Base-by-base conservation (phyloP, 208 protist genomes). In the Leishmania braziliensis region DNA sequence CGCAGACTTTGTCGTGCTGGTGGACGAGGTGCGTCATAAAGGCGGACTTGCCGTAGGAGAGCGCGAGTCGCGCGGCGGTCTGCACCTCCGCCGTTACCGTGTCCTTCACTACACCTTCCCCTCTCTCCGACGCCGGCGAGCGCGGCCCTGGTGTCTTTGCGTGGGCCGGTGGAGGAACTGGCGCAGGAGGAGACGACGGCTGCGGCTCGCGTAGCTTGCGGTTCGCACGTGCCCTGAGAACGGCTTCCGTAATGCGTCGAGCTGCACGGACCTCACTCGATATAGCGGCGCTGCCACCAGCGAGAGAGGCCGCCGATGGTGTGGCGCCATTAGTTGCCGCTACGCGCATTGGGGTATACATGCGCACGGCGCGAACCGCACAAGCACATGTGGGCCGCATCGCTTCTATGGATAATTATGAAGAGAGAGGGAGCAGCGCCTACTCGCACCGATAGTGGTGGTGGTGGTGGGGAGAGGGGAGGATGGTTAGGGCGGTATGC, bases 21-120 rank as follows among this genome's bases (percentile, higher is more conserved):
- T 89, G 85, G 9, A 83, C 82, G 1, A 86, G 60, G 79, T 89
- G 85, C 16, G 82, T 84, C 29, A 86, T 66, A 10, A 81, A 85
- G 6, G 85, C 82, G 23, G 85, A 78, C 66, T 79, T 86, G 48
- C 81, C 85, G 33, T 62, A 85, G 26, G 85, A 83, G 53, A 77
- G 29, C 48, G 79, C 84, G 29, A 80, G 78, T 46, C 36, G 65
- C 75, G 73, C 16, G 23, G 75, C 78, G 9, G 58, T 53, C 20
- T 36, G 60, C 73, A 58, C 73, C 4, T 56, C 54, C 63, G 33
- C 51, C 5, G 29, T 39, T 14, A 43, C 50, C 53, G n/a, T 39
- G 70, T 56, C 46, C 14, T 33, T n/a, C 48, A 53, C 70, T 14
- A 43, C 48, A 53, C 26, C 70, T 8, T 56, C n/a, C 48, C 29